These are phyloP conservation scores for Colletotrichum truncatum DNA, from an alignment of 2,329 filamentous ascomycete genomes.

Conservation along the genomic window DNA sequence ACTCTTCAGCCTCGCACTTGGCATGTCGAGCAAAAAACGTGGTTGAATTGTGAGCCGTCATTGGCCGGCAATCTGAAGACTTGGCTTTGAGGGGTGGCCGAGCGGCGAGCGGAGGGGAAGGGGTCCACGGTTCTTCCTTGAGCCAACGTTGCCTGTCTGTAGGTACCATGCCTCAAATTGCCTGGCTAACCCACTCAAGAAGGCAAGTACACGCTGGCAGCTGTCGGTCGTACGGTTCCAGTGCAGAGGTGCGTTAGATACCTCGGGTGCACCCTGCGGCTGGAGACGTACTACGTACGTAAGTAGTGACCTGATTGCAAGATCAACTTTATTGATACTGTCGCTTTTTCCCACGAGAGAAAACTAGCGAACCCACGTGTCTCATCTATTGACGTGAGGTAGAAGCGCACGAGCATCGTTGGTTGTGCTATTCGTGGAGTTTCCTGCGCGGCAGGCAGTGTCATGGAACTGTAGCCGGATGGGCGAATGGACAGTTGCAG, in stretches of 20 bases:
- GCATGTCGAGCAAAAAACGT: constrained; percentile 35
- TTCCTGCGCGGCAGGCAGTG: neutral
- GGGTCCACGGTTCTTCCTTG: constrained; percentile 22
- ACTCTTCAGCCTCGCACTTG: constrained; percentile 35
- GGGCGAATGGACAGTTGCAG: neutral
- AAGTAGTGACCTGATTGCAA: neutral
- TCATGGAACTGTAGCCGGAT: neutral
- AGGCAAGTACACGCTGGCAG: neutral
- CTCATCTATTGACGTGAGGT: neutral
- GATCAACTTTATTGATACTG: neutral
- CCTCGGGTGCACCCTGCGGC: neutral
- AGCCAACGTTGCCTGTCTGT: neutral
- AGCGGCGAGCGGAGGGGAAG: neutral
- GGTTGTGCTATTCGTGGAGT: neutral
- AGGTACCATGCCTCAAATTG: too few relatives aligned
- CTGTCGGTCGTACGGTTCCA: neutral
- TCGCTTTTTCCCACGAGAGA: neutral
- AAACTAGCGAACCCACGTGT: constrained; percentile 19
- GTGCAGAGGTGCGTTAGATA: neutral
- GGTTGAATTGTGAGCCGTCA: constrained; percentile 30
- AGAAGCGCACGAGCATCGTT: neutral
- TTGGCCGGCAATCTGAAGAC: constrained; percentile 32
- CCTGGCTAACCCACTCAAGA: too few relatives aligned
- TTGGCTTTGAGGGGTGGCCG: constrained; percentile 21
- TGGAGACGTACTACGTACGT: too few relatives aligned